phyloP scores from a whole-genome alignment of 106 monocot genomes.

The Platanthera guangdongensis region DNA sequence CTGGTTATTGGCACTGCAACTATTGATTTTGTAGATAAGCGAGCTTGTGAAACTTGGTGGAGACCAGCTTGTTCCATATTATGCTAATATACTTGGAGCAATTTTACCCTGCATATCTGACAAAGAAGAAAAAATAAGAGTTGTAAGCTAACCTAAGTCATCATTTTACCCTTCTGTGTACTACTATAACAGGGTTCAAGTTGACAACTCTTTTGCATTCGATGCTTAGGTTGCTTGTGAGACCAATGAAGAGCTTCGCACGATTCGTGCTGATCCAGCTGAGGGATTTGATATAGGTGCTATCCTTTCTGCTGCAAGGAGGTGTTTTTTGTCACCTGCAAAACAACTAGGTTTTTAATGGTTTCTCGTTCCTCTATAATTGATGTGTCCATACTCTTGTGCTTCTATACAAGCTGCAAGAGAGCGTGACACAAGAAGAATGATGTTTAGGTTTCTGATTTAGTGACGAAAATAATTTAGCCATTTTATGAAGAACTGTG shows the following conservation, averaged over 20 bases:
- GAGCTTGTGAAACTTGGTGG: slow-evolving; percentile 96
- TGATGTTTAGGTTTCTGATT: neutral
- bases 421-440: slow-evolving; percentile 1
- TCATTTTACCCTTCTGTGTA: neutral
- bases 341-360: slow-evolving; percentile 21
- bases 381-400: slow-evolving; percentile 1
- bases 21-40: slow-evolving; percentile 55
- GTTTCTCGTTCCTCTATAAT: slow-evolving; percentile 2
- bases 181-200: neutral
- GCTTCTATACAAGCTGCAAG: slow-evolving; percentile 11
- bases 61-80: slow-evolving; percentile 85
- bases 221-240: slow-evolving; percentile 73
- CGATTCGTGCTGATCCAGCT: slow-evolving; percentile 60
- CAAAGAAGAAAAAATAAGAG: slow-evolving; percentile 79
- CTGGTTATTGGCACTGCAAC: neutral
- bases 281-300: slow-evolving; percentile 80
- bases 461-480: neutral
- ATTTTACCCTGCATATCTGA: slow-evolving; percentile 93
- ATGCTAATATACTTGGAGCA: slow-evolving; percentile 89
- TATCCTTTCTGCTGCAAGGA: slow-evolving; percentile 75
- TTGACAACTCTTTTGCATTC: neutral
- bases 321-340: slow-evolving; percentile 36
- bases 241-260: slow-evolving; percentile 92
- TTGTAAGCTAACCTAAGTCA: slow-evolving; percentile 13
- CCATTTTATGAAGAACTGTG: neutral